Conservation (phyloP, 2,329 filamentous ascomycete species). For the Colletotrichum tropicicola region DNA sequence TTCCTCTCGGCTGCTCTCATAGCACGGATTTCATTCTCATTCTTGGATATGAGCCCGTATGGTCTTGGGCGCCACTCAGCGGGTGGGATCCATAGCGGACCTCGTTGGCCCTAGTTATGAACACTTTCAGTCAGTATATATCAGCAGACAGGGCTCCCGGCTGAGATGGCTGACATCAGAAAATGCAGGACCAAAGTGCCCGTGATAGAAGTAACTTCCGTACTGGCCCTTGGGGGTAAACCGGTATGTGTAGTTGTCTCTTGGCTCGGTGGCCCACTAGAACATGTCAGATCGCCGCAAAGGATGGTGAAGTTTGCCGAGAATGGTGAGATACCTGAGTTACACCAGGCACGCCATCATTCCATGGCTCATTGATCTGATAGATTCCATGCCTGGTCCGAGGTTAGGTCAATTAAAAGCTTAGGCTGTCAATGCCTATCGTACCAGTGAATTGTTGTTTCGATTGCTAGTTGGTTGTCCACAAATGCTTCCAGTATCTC, state of each 20-base stretch:
- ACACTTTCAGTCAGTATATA: neutral
- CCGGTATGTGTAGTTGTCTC: slow-evolving; percentile 18
- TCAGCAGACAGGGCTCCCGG: neutral
- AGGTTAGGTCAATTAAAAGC: neutral
- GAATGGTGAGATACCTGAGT: neutral
- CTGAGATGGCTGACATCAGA: neutral
- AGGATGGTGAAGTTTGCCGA: neutral
- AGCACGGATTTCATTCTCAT: neutral
- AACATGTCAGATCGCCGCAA: neutral
- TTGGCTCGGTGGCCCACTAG: slow-evolving; percentile 17
- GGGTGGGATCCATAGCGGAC: slow-evolving; percentile 8
- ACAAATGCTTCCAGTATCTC: slow-evolving; percentile 16
- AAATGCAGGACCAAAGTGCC: slow-evolving; percentile 17
- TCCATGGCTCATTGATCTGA: slow-evolving; percentile 19
- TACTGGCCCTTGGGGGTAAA: slow-evolving; percentile 21
- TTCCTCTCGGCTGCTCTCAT: slow-evolving; percentile 1
- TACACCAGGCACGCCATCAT: slow-evolving; percentile 15
- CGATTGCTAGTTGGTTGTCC: slow-evolving; percentile 15
- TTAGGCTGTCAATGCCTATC: too few species aligned
- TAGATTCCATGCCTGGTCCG: slow-evolving; percentile 12
- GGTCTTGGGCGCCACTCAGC: slow-evolving; percentile 11
- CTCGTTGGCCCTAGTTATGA: neutral
- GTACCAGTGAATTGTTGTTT: slow-evolving; percentile 19
- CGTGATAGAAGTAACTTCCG: slow-evolving; percentile 18
- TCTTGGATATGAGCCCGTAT: neutral